Conservation (phyloP, 345 rosid genomes). For the Noccaea bulbosa region DNA sequence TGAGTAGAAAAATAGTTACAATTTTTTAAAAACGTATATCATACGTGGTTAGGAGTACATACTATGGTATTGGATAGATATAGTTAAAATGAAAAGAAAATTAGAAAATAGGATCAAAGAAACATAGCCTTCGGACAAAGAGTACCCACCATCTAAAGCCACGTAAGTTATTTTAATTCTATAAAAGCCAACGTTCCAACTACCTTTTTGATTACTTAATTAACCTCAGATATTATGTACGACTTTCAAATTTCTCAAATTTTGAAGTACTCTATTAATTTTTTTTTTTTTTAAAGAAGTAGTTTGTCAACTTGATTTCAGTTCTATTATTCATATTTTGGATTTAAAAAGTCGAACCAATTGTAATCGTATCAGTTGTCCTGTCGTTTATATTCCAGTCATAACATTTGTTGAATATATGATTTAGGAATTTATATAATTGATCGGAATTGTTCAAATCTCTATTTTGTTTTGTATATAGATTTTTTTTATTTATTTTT, state of each 20-base stretch:
- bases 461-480: slow-evolving; percentile 8
- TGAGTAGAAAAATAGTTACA: background rate
- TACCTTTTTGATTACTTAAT: slow-evolving; percentile 19
- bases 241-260: slow-evolving; percentile 14
- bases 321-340: slow-evolving; percentile 10
- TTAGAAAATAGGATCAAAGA: slow-evolving; percentile 3
- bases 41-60: background rate
- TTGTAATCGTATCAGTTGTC: slow-evolving; percentile 34
- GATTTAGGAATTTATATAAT: slow-evolving; percentile 9
- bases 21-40: background rate
- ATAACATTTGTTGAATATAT: slow-evolving; percentile 19
- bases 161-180: slow-evolving; percentile 26
- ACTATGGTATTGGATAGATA: background rate
- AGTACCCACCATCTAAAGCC: slow-evolving; percentile 38
- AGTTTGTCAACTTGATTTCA: slow-evolving; percentile 27
- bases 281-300: background rate
- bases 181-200: slow-evolving; percentile 36
- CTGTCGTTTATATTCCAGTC: slow-evolving; percentile 21
- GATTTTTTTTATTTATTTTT: background rate
- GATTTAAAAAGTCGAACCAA: slow-evolving; percentile 3
- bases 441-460: slow-evolving; percentile 28
- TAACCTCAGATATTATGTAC: slow-evolving; percentile 12
- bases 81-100: too few species aligned
- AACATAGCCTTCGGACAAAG: slow-evolving; percentile 31
- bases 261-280: slow-evolving; percentile 15